These are phyloP conservation scores for Lophiostoma macrostomum DNA, from an alignment of 495 filamentous ascomycete species.

Conservation along the genomic window DNA sequence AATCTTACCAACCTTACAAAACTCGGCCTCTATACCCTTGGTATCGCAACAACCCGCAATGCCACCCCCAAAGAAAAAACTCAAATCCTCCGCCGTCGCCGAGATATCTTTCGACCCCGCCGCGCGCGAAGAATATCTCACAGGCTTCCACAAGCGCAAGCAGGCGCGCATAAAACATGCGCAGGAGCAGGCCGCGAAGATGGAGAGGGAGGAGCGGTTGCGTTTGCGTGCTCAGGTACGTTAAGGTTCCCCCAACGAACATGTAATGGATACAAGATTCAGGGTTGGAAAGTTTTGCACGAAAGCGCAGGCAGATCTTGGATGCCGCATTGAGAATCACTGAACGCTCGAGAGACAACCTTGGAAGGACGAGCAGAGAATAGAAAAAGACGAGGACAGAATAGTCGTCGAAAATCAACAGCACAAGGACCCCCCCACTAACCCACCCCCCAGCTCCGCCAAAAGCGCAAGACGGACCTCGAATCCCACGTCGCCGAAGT, in stretches of 20 bases:
- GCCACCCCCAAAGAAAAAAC: constrained; percentile 25
- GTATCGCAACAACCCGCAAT: too few species aligned
- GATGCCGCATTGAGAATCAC: background rate
- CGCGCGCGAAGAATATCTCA: constrained; percentile 79
- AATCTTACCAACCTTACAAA: too few species aligned
- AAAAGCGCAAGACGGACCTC: constrained; percentile 73
- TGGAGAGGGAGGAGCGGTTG: constrained; percentile 69
- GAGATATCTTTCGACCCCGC: constrained; percentile 80
- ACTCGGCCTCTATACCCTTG: too few species aligned
- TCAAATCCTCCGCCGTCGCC: constrained; percentile 47
- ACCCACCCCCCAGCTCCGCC: constrained; percentile 59
- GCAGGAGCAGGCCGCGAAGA: constrained; percentile 69
- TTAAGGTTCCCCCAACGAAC: background rate
- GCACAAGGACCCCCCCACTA: too few species aligned
- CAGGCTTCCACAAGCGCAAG: constrained; percentile 96
- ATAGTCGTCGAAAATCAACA: too few species aligned
- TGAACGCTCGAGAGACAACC: background rate
- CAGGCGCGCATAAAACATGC: constrained; percentile 76
- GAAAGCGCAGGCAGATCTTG: too few species aligned
- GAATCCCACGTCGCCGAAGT: constrained; percentile 74
- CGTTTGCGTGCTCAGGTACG: constrained; percentile 68
- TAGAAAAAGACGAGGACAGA: too few species aligned
- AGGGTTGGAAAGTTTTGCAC: too few species aligned
- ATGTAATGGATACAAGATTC: background rate
- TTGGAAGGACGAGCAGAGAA: too few species aligned